Conservation (phyloP, 176 grass and related monocot species). For the Bolboschoenus planiculmis region DNA sequence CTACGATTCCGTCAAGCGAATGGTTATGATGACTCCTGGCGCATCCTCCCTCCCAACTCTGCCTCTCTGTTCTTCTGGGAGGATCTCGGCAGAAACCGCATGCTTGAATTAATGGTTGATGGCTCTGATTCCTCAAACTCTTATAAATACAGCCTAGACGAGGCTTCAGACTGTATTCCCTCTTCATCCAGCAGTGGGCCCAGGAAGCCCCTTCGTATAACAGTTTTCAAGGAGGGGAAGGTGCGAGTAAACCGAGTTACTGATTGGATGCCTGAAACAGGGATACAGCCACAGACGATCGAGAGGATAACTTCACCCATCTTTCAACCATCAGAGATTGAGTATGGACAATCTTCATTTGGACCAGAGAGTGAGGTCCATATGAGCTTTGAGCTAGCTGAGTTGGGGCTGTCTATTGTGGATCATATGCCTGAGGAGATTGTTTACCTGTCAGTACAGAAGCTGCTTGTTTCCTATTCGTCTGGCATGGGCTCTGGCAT, state of each 20-base stretch:
- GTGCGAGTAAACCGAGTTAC: constrained; percentile 52
- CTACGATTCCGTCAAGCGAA: constrained; percentile 73
- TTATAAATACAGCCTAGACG: constrained; percentile 69
- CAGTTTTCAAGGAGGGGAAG: constrained; percentile 86
- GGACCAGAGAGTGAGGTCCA: constrained; percentile 71
- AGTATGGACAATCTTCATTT: constrained; percentile 57
- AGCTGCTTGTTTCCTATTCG: constrained; percentile 76
- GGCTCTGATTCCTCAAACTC: constrained; percentile 53
- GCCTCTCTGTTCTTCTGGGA: constrained; percentile 88
- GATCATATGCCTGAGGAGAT: constrained; percentile 99
- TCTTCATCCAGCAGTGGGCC: constrained; percentile 33
- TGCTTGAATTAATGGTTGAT: constrained; percentile 83
- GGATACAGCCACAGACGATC: constrained; percentile 29
- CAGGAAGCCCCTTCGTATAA: constrained; percentile 60
- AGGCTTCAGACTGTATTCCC: constrained; percentile 69
- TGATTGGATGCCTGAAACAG: constrained; percentile 85
- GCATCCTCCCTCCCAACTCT: constrained; percentile 75
- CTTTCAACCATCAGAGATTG: constrained; percentile 63
- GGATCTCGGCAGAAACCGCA: constrained; percentile 62
- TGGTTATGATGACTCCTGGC: constrained; percentile 70
- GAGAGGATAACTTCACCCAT: constrained; percentile 57
- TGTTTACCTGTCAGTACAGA: constrained; percentile 87
- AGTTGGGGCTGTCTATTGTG: constrained; percentile 70
- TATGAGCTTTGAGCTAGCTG: constrained; percentile 74
- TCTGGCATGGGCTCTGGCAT: constrained; percentile 94